phyloP scores from a whole-genome alignment of 768 basidiomycete genomes.

The Phaeotremella skinneri region DNA sequence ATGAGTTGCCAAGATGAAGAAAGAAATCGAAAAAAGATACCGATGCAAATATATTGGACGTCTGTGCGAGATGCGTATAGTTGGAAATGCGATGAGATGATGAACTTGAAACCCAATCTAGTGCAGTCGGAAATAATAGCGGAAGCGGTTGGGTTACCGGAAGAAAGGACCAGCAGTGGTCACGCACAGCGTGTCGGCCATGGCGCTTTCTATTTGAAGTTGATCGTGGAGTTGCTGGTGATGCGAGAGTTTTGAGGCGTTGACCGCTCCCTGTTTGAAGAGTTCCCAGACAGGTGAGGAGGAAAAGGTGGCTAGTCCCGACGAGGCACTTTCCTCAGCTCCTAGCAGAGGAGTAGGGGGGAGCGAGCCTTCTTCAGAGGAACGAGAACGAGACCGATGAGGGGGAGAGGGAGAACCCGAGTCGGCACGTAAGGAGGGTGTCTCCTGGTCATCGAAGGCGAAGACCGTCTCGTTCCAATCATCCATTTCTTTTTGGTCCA shows the following conservation, averaged over 20 bases:
- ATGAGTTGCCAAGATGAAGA: no score
- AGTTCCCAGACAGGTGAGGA: constrained; percentile 1
- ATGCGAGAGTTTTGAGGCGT: constrained; percentile 12
- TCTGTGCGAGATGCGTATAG: no score
- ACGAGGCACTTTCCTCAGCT: constrained; percentile 4
- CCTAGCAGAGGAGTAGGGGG: constrained; percentile 39
- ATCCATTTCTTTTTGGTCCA: constrained; percentile 10
- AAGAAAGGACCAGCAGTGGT: constrained; percentile 14
- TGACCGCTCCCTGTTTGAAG: constrained; percentile 4
- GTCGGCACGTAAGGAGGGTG: constrained; percentile 41
- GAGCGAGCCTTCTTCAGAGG: constrained; percentile 28
- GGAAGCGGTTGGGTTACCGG: no score
- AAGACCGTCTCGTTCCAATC: constrained; percentile 25
- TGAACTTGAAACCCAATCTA: no score
- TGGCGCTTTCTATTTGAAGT: constrained; percentile 18
- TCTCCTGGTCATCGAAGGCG: constrained; percentile 30
- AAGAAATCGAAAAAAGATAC: no score
- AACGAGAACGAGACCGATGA: constrained; percentile 28
- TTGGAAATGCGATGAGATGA: no score
- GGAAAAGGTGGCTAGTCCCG: constrained; percentile 4
- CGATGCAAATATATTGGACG: no score
- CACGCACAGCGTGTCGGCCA: constrained; percentile 13
- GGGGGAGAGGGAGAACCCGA: constrained; percentile 40
- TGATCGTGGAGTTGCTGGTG: constrained; percentile 6
- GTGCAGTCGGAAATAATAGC: no score